Conservation (phyloP, 148 eudicot genomes). For the Rhododendron griersonianum region DNA sequence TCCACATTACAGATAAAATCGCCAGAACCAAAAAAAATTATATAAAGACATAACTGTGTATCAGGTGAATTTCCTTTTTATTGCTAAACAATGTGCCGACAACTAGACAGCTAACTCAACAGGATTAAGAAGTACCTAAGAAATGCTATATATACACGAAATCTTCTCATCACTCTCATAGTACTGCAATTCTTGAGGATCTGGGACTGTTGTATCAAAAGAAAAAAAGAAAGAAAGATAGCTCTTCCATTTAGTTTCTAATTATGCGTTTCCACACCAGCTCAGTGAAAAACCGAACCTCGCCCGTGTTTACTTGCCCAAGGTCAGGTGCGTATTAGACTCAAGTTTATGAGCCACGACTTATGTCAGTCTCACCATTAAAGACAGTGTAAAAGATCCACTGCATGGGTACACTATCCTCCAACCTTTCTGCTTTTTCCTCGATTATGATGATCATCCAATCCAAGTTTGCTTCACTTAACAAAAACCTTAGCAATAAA, state of each 20-base stretch:
- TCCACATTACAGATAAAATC: background rate
- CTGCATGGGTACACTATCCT: background rate
- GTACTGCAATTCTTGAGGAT: too few species aligned
- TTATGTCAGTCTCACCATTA: background rate
- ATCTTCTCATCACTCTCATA: too few species aligned
- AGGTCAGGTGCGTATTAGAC: background rate
- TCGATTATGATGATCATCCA: background rate
- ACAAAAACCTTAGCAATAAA: background rate
- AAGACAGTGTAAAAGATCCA: slow-evolving; percentile 1
- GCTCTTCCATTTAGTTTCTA: background rate
- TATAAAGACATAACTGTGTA: background rate
- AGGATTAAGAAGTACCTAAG: too few species aligned
- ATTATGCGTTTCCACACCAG: background rate
- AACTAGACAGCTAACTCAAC: too few species aligned
- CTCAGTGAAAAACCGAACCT: background rate
- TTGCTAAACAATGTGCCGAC: background rate
- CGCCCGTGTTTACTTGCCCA: background rate
- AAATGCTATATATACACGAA: too few species aligned
- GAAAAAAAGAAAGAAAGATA: background rate
- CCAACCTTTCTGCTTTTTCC: background rate
- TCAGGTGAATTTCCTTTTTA: background rate
- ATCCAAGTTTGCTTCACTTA: background rate
- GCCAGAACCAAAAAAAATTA: background rate
- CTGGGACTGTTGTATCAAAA: too few species aligned
- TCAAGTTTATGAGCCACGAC: background rate